A percentile compares a stretch with the other conserved stretches of the same genome.
Conservation (phyloP, 1,284 basidiomycete species). For the Trametes polyzona region DNA sequence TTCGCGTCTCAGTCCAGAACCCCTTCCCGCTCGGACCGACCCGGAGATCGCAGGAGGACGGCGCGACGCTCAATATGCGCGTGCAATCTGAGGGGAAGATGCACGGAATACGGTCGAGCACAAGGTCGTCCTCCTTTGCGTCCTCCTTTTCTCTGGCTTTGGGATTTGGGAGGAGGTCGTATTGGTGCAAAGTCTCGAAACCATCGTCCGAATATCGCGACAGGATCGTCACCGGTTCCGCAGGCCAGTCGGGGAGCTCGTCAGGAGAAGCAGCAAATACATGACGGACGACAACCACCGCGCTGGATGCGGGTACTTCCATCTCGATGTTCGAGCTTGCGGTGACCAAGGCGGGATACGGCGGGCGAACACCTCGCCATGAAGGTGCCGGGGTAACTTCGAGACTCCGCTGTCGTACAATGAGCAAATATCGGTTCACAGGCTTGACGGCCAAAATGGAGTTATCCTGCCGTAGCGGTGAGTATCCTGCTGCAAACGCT, state of each 20-base stretch:
- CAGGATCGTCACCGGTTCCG: slow-evolving; percentile 38
- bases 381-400: slow-evolving; percentile 34
- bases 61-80: slow-evolving; percentile 31
- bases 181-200: slow-evolving; percentile 35
- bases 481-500: not conserved
- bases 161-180: slow-evolving; percentile 35
- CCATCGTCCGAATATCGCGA: slow-evolving; percentile 32
- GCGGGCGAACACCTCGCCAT: slow-evolving; percentile 29
- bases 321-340: slow-evolving; percentile 26
- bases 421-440: slow-evolving; percentile 35
- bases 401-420: slow-evolving; percentile 35
- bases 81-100: slow-evolving; percentile 32
- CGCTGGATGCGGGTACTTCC: slow-evolving; percentile 31
- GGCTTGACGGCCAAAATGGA: slow-evolving; percentile 35
- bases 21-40: slow-evolving; percentile 40
- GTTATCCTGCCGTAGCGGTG: slow-evolving; percentile 22
- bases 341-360: slow-evolving; percentile 9
- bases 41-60: slow-evolving; percentile 36
- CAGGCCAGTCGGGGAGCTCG: slow-evolving; percentile 33
- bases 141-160: slow-evolving; percentile 6
- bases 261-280: slow-evolving; percentile 13
- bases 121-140: not conserved
- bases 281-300: slow-evolving; percentile 33
- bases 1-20: slow-evolving; percentile 42
- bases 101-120: slow-evolving; percentile 28